Conservation (phyloP, 768 basidiomycete genomes). For the Russula virescens region DNA sequence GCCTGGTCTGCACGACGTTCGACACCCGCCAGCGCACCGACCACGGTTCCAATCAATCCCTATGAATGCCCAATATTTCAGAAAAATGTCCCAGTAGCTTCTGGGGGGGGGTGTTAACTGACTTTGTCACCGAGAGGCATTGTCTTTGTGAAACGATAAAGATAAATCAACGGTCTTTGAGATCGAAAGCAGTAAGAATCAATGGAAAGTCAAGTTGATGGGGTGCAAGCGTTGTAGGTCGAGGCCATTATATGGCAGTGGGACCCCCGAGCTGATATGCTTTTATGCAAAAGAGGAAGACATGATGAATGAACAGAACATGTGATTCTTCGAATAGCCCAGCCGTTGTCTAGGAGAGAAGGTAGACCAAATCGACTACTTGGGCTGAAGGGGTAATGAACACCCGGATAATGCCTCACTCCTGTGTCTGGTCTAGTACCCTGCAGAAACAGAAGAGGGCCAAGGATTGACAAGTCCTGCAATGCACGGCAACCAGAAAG, state of each 20-base stretch:
- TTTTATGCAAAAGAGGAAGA: not conserved
- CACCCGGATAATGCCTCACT: not conserved
- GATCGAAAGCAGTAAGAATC: not conserved
- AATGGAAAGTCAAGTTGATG: not conserved
- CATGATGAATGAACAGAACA: not conserved
- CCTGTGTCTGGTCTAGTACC: too few species aligned
- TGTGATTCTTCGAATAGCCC: conserved; percentile 8
- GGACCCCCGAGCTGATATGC: not conserved
- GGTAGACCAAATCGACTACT: not conserved
- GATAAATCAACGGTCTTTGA: not conserved
- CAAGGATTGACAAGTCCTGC: not conserved
- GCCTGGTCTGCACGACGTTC: not conserved
- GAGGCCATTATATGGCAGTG: conserved; percentile 3
- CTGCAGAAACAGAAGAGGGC: not conserved
- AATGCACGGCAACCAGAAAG: not conserved
- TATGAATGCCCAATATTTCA: not conserved
- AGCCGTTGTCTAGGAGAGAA: not conserved
- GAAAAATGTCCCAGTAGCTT: not conserved
- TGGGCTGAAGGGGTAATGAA: not conserved
- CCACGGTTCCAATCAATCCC: not conserved
- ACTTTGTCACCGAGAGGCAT: conserved; percentile 1
- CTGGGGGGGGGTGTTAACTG: not conserved
- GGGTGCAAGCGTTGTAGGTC: not conserved
- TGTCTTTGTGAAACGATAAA: not conserved
- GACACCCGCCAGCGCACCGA: not conserved